Conservation (phyloP, 768 basidiomycete genomes). For the Lactarius tabidus region DNA sequence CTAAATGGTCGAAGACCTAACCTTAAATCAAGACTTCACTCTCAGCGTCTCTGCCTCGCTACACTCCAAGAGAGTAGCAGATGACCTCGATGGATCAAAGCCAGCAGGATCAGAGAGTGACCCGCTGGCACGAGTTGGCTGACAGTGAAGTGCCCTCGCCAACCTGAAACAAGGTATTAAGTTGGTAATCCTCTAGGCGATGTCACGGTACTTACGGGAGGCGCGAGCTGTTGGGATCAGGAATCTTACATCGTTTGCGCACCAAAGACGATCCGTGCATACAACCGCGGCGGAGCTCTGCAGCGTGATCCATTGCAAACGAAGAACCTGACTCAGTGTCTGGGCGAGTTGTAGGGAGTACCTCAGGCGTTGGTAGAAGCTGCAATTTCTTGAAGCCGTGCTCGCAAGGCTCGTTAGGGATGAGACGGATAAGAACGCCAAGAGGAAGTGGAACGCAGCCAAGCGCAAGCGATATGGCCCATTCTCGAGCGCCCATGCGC, state of each 20-base stretch:
- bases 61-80: slow-evolving; percentile 78
- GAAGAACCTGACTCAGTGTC: slow-evolving; percentile 65
- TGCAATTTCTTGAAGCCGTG: slow-evolving; percentile 49
- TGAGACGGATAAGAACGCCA: slow-evolving; percentile 71
- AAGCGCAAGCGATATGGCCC: slow-evolving; percentile 89
- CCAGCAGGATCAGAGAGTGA: slow-evolving; percentile 68
- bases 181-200: no score
- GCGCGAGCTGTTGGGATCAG: slow-evolving; percentile 44
- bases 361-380: slow-evolving; percentile 61
- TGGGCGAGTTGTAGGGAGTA: slow-evolving; percentile 58
- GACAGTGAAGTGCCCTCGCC: slow-evolving; percentile 44
- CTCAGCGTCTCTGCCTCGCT: no score
- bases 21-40: no score
- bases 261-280: slow-evolving; percentile 83
- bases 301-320: slow-evolving; percentile 72
- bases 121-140: slow-evolving; percentile 48
- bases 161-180: slow-evolving; percentile 8
- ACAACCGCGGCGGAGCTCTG: slow-evolving; percentile 81
- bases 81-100: slow-evolving; percentile 73
- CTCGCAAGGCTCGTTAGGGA: slow-evolving; percentile 81
- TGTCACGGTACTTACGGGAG: slow-evolving; percentile 45
- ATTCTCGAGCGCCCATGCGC: slow-evolving; percentile 73
- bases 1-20: no score
- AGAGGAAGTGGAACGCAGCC: slow-evolving; percentile 86
- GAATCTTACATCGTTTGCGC: slow-evolving; percentile 64